A percentile compares a stretch with the other conserved stretches of the same genome.
Evolutionary conservation across 2,329 filamentous ascomycete genomes (phyloP).

Genomic region (Xylariaceae sp.): DNA sequence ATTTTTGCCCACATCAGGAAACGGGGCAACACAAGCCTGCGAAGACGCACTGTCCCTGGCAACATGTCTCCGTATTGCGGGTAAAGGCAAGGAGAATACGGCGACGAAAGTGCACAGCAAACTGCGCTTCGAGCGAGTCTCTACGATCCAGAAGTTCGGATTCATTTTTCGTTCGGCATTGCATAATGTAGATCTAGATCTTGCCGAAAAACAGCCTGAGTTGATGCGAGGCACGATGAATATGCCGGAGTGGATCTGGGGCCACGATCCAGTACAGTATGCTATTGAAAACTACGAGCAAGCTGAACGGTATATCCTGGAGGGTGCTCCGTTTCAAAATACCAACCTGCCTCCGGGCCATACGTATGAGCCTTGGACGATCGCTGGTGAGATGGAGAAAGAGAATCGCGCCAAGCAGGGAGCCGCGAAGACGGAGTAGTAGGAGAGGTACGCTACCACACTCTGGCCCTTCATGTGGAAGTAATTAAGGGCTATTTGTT

Average conservation of each 20-base stretch:
- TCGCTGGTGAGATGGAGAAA: slow-evolving; percentile 8
- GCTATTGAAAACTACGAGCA: slow-evolving; percentile 34
- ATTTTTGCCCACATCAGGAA: slow-evolving; percentile 42
- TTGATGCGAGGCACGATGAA: slow-evolving; percentile 8
- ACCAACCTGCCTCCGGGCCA: slow-evolving; percentile 35
- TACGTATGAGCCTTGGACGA: slow-evolving; percentile 33
- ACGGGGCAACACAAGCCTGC: slow-evolving; percentile 43
- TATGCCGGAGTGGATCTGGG: slow-evolving; percentile 24
- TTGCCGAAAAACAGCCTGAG: slow-evolving; percentile 5
- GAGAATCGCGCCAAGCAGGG: too few relatives aligned
- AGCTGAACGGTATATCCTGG: slow-evolving; percentile 26
- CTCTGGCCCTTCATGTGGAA: too few relatives aligned
- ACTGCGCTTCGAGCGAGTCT: slow-evolving; percentile 34
- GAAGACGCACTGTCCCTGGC: slow-evolving; percentile 44
- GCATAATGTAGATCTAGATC: slow-evolving; percentile 12
- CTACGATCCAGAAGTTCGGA: slow-evolving; percentile 26
- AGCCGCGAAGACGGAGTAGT: too few relatives aligned
- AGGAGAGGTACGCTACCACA: too few relatives aligned
- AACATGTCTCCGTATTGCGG: slow-evolving; percentile 36
- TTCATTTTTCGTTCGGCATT: slow-evolving; percentile 19
- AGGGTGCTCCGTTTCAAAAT: slow-evolving; percentile 32
- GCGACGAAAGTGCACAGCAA: slow-evolving; percentile 39
- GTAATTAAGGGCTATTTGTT: too few relatives aligned
- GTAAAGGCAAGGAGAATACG: slow-evolving; percentile 26
- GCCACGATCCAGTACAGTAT: slow-evolving; percentile 39